A percentile compares a stretch with the other conserved stretches of the same genome.
phyloP scores from a whole-genome alignment of 495 filamentous ascomycete genomes.

The Astrothelium subdiscretum region DNA sequence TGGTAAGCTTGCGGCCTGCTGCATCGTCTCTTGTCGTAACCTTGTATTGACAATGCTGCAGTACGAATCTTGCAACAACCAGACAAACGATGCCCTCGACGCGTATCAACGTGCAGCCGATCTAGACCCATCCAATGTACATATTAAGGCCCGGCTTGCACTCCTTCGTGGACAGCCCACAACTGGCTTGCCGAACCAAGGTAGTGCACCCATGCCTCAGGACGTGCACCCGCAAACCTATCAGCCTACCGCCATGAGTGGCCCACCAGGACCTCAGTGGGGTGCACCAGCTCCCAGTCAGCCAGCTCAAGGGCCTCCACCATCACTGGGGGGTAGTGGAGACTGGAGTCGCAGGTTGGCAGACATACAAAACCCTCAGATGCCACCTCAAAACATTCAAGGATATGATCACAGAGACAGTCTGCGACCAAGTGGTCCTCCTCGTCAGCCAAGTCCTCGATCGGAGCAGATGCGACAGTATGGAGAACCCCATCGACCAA shows the following conservation, averaged over 20 bases:
- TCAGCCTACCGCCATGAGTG: constrained; percentile 39
- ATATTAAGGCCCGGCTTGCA: constrained; percentile 91
- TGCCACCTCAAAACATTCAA: constrained; percentile 52
- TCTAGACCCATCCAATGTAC: constrained; percentile 81
- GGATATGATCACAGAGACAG: constrained; percentile 69
- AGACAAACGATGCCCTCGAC: constrained; percentile 90
- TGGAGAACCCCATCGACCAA: constrained; percentile 55
- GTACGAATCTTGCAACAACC: constrained; percentile 99
- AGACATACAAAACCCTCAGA: constrained; percentile 58
- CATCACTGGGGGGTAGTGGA: constrained; percentile 32
- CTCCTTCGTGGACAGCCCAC: constrained; percentile 70
- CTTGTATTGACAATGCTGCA: constrained; percentile 27
- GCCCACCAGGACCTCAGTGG: constrained; percentile 70
- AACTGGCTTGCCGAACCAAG: constrained; percentile 53
- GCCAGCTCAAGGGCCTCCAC: constrained; percentile 42
- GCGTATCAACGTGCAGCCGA: constrained; percentile 92
- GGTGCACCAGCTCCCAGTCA: constrained; percentile 46
- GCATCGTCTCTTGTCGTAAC: constrained; percentile 7
- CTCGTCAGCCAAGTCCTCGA: constrained; percentile 42
- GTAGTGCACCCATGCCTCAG: constrained; percentile 58
- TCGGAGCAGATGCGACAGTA: constrained; percentile 63
- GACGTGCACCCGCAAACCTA: constrained; percentile 55
- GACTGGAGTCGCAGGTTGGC: constrained; percentile 69
- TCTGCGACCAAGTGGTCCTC: constrained; percentile 47
- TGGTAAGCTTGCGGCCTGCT: constrained; percentile 51